Evolutionary conservation across 2,329 filamentous ascomycete species (phyloP).

Genomic region (Berkeleyomyces rouxiae): DNA sequence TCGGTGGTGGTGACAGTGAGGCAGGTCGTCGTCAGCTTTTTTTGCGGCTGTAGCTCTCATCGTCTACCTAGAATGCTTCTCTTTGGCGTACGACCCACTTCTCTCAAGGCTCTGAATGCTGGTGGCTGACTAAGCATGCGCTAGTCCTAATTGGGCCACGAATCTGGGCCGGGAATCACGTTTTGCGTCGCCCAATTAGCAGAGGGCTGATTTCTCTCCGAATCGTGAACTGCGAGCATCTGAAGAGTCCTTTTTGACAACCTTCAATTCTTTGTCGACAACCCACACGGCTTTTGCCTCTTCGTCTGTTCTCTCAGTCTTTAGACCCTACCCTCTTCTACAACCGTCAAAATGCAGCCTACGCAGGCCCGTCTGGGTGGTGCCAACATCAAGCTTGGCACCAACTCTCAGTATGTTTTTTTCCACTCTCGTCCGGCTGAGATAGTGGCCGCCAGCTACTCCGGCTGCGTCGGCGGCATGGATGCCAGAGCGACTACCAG

Average conservation of each 20-base stretch:
- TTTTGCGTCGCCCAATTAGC: conserved; percentile 10
- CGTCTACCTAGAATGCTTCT: too few species aligned
- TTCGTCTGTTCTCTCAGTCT: not conserved
- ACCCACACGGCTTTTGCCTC: not conserved
- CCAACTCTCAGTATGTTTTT: conserved; percentile 13
- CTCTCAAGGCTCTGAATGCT: not conserved
- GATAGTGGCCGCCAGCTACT: not conserved
- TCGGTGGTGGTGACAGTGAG: not conserved
- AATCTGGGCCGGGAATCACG: conserved; percentile 8
- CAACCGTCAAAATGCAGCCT: conserved; percentile 27
- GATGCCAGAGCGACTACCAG: not conserved
- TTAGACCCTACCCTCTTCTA: not conserved
- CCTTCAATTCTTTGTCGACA: not conserved
- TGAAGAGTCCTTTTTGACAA: not conserved
- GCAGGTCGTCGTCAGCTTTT: not conserved
- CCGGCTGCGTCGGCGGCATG: not conserved
- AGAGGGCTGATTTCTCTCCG: conserved; percentile 11
- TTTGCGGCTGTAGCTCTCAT: too few species aligned
- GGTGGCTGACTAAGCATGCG: not conserved
- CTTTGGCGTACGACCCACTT: too few species aligned
- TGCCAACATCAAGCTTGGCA: conserved; percentile 16
- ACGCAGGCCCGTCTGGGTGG: conserved; percentile 26
- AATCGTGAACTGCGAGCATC: conserved; percentile 1
- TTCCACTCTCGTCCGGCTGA: too few species aligned
- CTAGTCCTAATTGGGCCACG: conserved; percentile 4